Percentiles rank a stretch among this genome's conserved stretches.
phyloP scores from a whole-genome alignment of 768 basidiomycete genomes.

The Suillus subalutaceus region DNA sequence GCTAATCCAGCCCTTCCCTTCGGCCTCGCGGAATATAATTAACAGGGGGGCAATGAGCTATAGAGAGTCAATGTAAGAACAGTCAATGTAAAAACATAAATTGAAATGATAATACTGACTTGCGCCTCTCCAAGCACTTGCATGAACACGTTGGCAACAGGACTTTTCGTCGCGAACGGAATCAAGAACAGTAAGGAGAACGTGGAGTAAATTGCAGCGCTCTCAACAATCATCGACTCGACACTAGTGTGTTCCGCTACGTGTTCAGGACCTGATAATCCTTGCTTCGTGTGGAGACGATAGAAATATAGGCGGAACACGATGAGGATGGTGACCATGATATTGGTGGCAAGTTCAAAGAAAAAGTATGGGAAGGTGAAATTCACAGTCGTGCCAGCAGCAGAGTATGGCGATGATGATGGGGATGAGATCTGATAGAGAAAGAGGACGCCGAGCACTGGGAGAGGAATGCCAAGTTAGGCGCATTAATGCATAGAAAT shows the following conservation, averaged over 20 bases:
- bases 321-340: slow-evolving; percentile 28
- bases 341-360: slow-evolving; percentile 29
- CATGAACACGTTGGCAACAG: slow-evolving; percentile 36
- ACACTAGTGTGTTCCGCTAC: slow-evolving; percentile 28
- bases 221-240: slow-evolving; percentile 30
- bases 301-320: slow-evolving; percentile 29
- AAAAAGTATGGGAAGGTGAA: slow-evolving; percentile 33
- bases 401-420: slow-evolving; percentile 28
- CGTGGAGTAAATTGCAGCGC: slow-evolving; percentile 31
- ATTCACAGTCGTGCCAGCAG: slow-evolving; percentile 17
- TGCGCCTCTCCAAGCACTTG: slow-evolving; percentile 38
- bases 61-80: background rate
- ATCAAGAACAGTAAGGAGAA: slow-evolving; percentile 31
- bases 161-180: slow-evolving; percentile 25
- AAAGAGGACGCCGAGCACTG: slow-evolving; percentile 30
- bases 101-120: slow-evolving; percentile 18
- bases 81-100: background rate
- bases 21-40: slow-evolving; percentile 42
- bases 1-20: slow-evolving; percentile 40
- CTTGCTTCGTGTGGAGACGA: slow-evolving; percentile 21
- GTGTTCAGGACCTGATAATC: slow-evolving; percentile 26
- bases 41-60: slow-evolving; percentile 42
- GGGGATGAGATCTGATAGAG: slow-evolving; percentile 30
- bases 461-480: background rate
- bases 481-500: background rate